Percentiles rank a stretch among this genome's conserved stretches.
Conservation (phyloP, 2,329 filamentous ascomycete genomes). For the Talaromyces albobiverticillius region DNA sequence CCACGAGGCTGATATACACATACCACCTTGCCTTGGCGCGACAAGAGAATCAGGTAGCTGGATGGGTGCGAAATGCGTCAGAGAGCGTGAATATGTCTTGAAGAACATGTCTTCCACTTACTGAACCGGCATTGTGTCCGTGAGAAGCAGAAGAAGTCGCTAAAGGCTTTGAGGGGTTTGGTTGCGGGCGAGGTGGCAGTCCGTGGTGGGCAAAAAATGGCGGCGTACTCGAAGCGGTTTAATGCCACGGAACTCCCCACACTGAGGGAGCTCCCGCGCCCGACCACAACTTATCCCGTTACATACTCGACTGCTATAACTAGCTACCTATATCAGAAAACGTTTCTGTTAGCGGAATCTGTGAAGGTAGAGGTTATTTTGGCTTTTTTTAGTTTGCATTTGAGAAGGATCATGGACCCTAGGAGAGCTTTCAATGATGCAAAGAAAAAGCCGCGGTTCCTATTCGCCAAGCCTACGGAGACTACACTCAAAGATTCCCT, state of each 20-base stretch:
- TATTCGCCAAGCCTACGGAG: too few species aligned
- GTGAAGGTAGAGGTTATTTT: too few species aligned
- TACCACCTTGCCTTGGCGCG: slow-evolving; percentile 98
- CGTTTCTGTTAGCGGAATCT: too few species aligned
- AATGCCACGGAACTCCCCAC: slow-evolving; percentile 6
- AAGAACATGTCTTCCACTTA: slow-evolving; percentile 7
- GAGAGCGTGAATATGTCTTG: slow-evolving; percentile 10
- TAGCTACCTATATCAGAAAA: too few species aligned
- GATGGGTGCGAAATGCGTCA: slow-evolving; percentile 16
- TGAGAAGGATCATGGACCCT: too few species aligned
- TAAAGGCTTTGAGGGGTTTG: slow-evolving; percentile 7
- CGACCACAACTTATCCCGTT: not conserved
- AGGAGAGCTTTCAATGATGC: too few species aligned
- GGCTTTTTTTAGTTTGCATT: too few species aligned
- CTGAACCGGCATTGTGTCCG: slow-evolving; percentile 14
- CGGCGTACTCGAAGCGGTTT: slow-evolving; percentile 8
- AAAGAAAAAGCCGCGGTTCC: too few species aligned
- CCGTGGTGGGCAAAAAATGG: slow-evolving; percentile 14
- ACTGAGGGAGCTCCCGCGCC: slow-evolving; percentile 6
- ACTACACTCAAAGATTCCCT: too few species aligned
- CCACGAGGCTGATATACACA: slow-evolving; percentile 41
- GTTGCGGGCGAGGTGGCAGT: slow-evolving; percentile 15
- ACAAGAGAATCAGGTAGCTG: slow-evolving; percentile 96
- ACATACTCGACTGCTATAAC: too few species aligned
- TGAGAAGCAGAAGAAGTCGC: not conserved